These are phyloP conservation scores for Colletotrichum musicola DNA, from an alignment of 2,329 filamentous ascomycete species.

Conservation along the genomic window DNA sequence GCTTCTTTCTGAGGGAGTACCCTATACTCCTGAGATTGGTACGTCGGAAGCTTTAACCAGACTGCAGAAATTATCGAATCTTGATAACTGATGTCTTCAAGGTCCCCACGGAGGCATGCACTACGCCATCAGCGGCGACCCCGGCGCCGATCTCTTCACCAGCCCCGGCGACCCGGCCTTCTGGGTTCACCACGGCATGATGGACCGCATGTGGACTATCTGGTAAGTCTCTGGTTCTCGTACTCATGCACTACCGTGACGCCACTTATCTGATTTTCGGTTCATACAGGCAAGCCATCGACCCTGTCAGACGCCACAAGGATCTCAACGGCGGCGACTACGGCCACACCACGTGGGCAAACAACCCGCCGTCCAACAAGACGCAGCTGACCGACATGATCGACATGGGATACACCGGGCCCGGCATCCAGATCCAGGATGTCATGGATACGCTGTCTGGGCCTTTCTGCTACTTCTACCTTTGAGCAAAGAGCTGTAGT, in stretches of 20 bases:
- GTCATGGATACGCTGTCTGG: constrained; percentile 47
- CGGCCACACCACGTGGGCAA: constrained; percentile 47
- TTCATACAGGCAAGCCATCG: constrained; percentile 40
- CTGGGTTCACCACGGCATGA: constrained; percentile 45
- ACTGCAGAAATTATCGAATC: too few relatives aligned
- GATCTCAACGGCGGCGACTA: constrained; percentile 45
- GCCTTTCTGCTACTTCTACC: constrained; percentile 48
- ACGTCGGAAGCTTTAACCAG: not conserved
- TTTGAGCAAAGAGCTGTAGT: constrained; percentile 29
- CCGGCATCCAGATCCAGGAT: constrained; percentile 44
- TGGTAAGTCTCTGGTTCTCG: constrained; percentile 35
- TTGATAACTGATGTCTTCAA: not conserved
- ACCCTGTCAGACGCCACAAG: constrained; percentile 40
- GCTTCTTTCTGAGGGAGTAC: constrained; percentile 50
- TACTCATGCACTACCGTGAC: not conserved
- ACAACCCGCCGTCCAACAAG: constrained; percentile 44
- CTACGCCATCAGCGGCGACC: constrained; percentile 49
- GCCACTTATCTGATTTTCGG: fast-evolving
- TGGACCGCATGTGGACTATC: constrained; percentile 45
- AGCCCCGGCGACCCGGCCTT: constrained; percentile 43
- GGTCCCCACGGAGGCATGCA: constrained; percentile 47
- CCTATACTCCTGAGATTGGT: constrained; percentile 46
- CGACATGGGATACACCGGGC: constrained; percentile 47
- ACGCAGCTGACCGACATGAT: constrained; percentile 44
- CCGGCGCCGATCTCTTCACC: constrained; percentile 47